Evolutionary conservation across 345 rosid species (phyloP), one percentile per base, ranked within the genome.

Genomic region (Trapa bicornis): DNA sequence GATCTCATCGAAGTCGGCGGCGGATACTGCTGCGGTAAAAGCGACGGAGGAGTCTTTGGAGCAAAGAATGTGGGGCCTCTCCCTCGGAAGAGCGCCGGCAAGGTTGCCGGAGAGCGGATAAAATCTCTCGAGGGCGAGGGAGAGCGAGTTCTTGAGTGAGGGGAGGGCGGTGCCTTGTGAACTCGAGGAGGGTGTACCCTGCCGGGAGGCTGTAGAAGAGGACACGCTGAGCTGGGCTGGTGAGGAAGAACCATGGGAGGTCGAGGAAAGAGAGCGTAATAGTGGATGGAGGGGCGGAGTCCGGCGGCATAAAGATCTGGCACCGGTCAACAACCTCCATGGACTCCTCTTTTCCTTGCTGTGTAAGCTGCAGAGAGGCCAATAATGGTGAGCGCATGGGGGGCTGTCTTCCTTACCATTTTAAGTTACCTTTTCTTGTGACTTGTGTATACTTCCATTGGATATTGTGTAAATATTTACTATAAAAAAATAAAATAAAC

Each of bases 221-320:
- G 53, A 75, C 39, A 29, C 69, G 62, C 32, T 74, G 72, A 42
- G 41, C 15, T 5, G 75, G 75, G 22, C 70, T 62, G 38, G 63
- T 73, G 12, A 45, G 74, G 36, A 9, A 3, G 56, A 68, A 63
- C 76, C 74, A 82, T 0, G 75, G 67, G 5, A 69, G 7, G 64
- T 82, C 89, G 0, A 79, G 65, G 80, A 77, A 76, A n/a, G 81
- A 69, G 47, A 84, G 80, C 38, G 84, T 82, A 16, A 80, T 38
- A 29, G 75, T 17, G 3, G 35, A 3, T 41, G 78, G 32, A 14
- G 86, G 76, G 16, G 79, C 76, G 0, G 80, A 71, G 33, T 67
- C 68, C 2, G 70, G 43, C 1, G 80, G 83, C 2, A 83, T 80
- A 8, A 76, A 78, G 61, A 80, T 68, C n/a, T 45, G 74, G 72